phyloP scores from a whole-genome alignment of 495 filamentous ascomycete species.

The Aspergillus leporis region DNA sequence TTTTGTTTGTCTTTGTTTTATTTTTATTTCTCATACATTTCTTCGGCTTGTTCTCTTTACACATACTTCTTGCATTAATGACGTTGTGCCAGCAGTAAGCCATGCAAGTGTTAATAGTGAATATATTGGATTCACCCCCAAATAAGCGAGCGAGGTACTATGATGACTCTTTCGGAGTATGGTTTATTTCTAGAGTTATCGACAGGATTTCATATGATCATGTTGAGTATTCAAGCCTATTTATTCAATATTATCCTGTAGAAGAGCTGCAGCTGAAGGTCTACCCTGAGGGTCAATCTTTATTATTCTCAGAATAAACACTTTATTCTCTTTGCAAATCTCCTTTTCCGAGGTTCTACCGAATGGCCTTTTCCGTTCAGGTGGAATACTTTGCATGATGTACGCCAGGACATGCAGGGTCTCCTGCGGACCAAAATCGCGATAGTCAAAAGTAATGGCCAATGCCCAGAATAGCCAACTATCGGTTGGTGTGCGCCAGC shows the following conservation, averaged over 20 bases:
- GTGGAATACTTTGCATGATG: conserved; percentile 14
- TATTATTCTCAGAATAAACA: conserved; percentile 19
- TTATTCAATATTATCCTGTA: conserved; percentile 9
- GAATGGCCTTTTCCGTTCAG: conserved; percentile 12
- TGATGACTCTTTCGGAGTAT: too few species aligned
- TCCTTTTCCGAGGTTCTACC: conserved; percentile 10
- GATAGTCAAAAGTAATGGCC: conserved; percentile 43
- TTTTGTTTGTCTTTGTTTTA: too few species aligned
- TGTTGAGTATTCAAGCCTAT: too few species aligned
- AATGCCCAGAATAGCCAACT: conserved; percentile 47
- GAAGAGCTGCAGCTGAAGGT: conserved; percentile 18
- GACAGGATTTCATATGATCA: too few species aligned
- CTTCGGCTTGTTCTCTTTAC: too few species aligned
- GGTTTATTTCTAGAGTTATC: too few species aligned
- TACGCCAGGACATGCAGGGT: conserved; percentile 18
- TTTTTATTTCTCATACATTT: too few species aligned
- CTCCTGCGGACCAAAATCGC: conserved; percentile 22
- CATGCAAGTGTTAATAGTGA: too few species aligned
- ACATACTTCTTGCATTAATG: too few species aligned
- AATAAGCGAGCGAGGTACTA: too few species aligned
- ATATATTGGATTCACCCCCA: too few species aligned
- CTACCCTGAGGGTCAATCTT: conserved; percentile 23
- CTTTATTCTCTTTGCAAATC: conserved; percentile 19
- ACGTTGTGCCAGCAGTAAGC: too few species aligned
- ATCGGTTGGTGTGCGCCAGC: conserved; percentile 39